These are phyloP conservation scores for Eimeria maxima DNA, from an alignment of 169 alveolate genomes.

Conservation along the genomic window DNA sequence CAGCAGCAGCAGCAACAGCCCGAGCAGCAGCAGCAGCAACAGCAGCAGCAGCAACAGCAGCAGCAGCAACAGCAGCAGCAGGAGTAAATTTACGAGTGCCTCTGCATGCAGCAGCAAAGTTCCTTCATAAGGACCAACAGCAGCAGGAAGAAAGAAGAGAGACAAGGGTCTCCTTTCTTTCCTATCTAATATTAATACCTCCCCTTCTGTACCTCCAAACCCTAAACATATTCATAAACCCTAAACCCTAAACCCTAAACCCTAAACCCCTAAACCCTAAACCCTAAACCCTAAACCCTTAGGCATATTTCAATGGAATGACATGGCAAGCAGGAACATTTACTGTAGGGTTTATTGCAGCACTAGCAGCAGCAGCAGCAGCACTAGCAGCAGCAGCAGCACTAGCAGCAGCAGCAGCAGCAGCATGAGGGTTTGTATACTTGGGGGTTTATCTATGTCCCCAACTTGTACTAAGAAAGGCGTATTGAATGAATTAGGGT, in stretches of 20 bases:
- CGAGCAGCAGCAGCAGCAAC: too few species aligned
- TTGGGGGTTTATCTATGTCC: neutral
- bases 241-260: conserved; percentile 30
- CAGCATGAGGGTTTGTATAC: neutral
- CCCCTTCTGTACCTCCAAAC: too few species aligned
- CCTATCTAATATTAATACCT: too few species aligned
- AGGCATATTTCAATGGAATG: neutral
- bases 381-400: neutral
- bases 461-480: neutral
- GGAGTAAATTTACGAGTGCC: too few species aligned
- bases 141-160: too few species aligned
- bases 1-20: too few species aligned
- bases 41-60: too few species aligned
- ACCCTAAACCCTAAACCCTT: conserved; percentile 4
- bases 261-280: conserved; percentile 20
- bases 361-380: neutral
- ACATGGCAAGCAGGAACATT: neutral
- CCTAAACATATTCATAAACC: conserved; percentile 21
- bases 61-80: too few species aligned
- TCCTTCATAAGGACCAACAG: too few species aligned
- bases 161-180: too few species aligned
- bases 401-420: neutral
- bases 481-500: neutral
- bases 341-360: neutral
- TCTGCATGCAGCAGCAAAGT: too few species aligned